These are phyloP conservation scores for Stygiomarasmius scandens DNA, from an alignment of 1,284 basidiomycete species.

Conservation along the genomic window DNA sequence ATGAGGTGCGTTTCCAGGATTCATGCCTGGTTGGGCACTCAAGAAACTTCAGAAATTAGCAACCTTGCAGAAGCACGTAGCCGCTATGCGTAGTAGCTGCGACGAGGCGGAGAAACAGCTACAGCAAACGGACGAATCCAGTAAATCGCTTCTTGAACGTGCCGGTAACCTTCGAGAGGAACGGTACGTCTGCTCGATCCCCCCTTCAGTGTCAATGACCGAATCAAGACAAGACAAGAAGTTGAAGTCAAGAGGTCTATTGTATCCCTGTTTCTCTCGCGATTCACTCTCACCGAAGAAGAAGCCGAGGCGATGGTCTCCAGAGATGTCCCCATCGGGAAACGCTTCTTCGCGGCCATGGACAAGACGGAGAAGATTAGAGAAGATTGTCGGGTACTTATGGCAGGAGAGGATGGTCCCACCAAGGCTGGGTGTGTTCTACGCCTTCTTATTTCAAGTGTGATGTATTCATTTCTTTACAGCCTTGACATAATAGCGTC, in stretches of 20 bases:
- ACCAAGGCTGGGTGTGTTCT: conserved; percentile 77
- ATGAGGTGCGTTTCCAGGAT: conserved; percentile 64
- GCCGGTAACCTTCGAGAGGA: conserved; percentile 84
- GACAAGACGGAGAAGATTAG: conserved; percentile 85
- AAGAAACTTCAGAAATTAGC: conserved; percentile 67
- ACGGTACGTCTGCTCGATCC: conserved; percentile 51
- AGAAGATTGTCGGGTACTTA: conserved; percentile 82
- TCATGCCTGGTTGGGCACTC: conserved; percentile 7
- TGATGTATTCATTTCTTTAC: conserved; percentile 7
- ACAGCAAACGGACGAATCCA: conserved; percentile 75
- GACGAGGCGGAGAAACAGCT: conserved; percentile 83
- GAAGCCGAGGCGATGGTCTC: conserved; percentile 79
- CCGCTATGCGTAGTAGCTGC: conserved; percentile 79
- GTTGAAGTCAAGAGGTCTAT: conserved; percentile 74
- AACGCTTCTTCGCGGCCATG: conserved; percentile 82
- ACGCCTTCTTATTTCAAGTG: neutral
- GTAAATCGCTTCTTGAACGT: conserved; percentile 82
- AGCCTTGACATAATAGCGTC: conserved; percentile 89
- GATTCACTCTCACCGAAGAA: conserved; percentile 80
- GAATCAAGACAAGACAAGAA: conserved; percentile 53
- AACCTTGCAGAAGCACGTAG: conserved; percentile 73
- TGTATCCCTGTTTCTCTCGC: conserved; percentile 77
- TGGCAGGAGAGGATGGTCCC: conserved; percentile 84
- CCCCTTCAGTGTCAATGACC: conserved; percentile 5
- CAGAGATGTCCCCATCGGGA: conserved; percentile 75